These are phyloP conservation scores for Beauveria sp. DNA, from an alignment of 2,329 filamentous ascomycete genomes.

Conservation along the genomic window DNA sequence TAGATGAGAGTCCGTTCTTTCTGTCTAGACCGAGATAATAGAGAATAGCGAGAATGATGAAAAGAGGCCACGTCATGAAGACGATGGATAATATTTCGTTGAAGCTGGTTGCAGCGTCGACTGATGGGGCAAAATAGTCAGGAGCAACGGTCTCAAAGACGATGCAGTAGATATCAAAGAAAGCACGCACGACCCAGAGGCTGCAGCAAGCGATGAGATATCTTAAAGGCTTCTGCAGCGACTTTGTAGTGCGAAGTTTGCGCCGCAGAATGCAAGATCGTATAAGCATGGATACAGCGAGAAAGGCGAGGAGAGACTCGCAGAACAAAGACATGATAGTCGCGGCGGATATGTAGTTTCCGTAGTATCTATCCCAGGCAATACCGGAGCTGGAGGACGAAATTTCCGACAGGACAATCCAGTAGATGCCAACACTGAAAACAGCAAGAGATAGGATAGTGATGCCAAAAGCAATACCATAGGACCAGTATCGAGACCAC, in stretches of 20 bases:
- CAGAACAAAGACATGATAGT: background rate
- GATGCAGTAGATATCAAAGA: constrained; percentile 18
- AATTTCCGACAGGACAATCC: background rate
- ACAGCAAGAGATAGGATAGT: constrained; percentile 5
- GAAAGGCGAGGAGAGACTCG: background rate
- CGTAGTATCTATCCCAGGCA: background rate
- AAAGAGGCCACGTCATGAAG: constrained; percentile 17
- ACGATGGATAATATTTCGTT: constrained; percentile 12
- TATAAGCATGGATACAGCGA: constrained; percentile 4
- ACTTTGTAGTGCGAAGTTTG: background rate
- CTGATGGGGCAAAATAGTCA: background rate
- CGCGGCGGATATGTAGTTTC: background rate
- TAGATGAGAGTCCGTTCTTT: constrained; percentile 21
- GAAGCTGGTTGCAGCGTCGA: background rate
- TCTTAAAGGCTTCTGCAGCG: constrained; percentile 9
- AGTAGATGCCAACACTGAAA: constrained; percentile 7
- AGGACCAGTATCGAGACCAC: background rate
- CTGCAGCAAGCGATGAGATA: constrained; percentile 18
- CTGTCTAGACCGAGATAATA: constrained; percentile 21
- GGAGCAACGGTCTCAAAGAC: constrained; percentile 13
- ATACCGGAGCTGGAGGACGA: background rate
- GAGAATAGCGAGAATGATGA: constrained; percentile 19
- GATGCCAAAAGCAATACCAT: constrained; percentile 1
- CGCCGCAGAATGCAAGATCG: constrained; percentile 7
- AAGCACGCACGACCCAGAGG: constrained; percentile 20